These are phyloP conservation scores for Annulohypoxylon moriforme DNA, from an alignment of 495 filamentous ascomycete species.

Conservation along the genomic window DNA sequence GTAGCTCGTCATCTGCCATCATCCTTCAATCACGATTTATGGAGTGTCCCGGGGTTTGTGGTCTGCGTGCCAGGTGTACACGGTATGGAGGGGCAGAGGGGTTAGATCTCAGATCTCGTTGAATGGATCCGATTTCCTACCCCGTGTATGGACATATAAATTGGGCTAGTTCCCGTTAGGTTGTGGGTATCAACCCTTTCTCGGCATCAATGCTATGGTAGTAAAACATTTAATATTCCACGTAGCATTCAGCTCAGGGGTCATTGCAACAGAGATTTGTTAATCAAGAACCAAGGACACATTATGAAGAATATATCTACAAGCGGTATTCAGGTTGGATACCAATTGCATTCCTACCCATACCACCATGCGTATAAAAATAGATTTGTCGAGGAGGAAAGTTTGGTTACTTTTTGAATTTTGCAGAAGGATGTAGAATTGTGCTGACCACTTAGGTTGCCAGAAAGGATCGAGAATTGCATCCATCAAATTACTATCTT, in stretches of 20 bases:
- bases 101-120: conserved; percentile 2
- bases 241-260: not conserved
- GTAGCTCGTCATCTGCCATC: not conserved
- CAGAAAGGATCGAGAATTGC: not conserved
- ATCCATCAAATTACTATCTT: not conserved
- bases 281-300: not conserved
- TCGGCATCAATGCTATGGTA: not conserved
- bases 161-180: not conserved
- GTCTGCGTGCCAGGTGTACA: not conserved
- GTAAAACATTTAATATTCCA: not conserved
- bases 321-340: not conserved
- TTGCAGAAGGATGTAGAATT: not conserved
- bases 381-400: not conserved
- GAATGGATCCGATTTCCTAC: not conserved
- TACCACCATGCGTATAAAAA: not conserved
- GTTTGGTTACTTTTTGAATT: not conserved
- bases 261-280: not conserved
- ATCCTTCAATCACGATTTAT: conserved; percentile 2
- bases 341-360: not conserved
- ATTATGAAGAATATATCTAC: not conserved
- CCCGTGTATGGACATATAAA: not conserved
- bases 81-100: not conserved
- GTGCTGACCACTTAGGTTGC: not conserved
- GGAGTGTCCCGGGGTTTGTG: not conserved
- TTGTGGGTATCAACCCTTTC: not conserved